Conservation (phyloP, 352 stramenopile species). For the Pythium rhizo-oryzae region DNA sequence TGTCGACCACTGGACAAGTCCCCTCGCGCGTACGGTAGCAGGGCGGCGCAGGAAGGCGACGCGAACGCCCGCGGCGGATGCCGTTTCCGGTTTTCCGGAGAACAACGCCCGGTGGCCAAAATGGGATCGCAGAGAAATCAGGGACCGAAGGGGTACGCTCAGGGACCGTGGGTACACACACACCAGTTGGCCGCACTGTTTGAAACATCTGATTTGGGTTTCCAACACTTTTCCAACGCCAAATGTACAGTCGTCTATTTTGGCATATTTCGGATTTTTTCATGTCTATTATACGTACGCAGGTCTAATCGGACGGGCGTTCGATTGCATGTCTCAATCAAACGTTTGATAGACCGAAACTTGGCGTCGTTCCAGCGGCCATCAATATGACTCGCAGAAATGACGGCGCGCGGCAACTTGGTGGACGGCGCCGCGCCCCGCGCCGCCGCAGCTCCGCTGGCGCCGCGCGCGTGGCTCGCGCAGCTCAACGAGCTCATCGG, state of each 20-base stretch:
- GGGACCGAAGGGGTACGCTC: slow-evolving; percentile 21
- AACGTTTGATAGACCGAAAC: slow-evolving; percentile 14
- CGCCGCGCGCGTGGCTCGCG: slow-evolving; percentile 16
- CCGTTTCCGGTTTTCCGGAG: slow-evolving; percentile 10
- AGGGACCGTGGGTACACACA: background rate
- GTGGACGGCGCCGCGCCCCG: background rate
- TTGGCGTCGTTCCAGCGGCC: background rate
- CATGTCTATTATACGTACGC: background rate
- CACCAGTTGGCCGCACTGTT: background rate
- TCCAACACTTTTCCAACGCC: background rate
- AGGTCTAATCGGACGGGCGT: background rate
- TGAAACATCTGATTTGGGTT: slow-evolving; percentile 14
- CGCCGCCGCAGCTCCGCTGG: background rate
- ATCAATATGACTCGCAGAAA: background rate
- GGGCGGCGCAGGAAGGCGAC: background rate
- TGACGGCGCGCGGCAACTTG: slow-evolving; percentile 11
- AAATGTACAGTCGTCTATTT: too few species aligned
- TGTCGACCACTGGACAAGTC: slow-evolving; percentile 12
- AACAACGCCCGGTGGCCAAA: slow-evolving; percentile 12
- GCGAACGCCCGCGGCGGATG: too few species aligned
- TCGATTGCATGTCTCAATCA: slow-evolving; percentile 4
- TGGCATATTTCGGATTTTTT: slow-evolving; percentile 5
- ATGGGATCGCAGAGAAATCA: slow-evolving; percentile 29
- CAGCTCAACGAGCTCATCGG: slow-evolving; percentile 52
- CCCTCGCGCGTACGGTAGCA: too few species aligned